These are phyloP conservation scores for Tolypocladium amazonense DNA, from an alignment of 2,329 filamentous ascomycete species.

Conservation along the genomic window DNA sequence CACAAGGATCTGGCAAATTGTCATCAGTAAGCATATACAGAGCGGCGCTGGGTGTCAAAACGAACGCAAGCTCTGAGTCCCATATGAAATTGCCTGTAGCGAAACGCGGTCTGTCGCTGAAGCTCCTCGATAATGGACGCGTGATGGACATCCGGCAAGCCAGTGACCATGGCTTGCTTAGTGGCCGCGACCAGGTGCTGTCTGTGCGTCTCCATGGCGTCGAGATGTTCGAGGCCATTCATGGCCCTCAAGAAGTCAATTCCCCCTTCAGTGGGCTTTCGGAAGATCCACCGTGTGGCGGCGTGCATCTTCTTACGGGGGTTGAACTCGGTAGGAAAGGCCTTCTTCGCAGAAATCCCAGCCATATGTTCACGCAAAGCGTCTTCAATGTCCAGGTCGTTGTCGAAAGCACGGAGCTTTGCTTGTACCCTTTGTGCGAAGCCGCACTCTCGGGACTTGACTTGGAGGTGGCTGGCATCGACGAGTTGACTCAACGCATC, in stretches of 20 bases:
- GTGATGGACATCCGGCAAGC: constrained; percentile 4
- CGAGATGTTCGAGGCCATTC: constrained; percentile 19
- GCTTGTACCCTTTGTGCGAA: constrained; percentile 20
- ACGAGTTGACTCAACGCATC: constrained; percentile 15
- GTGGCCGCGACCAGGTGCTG: constrained; percentile 15
- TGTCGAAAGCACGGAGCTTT: constrained; percentile 20
- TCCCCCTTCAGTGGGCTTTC: constrained; percentile 13
- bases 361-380: constrained; percentile 11
- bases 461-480: constrained; percentile 6
- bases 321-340: constrained; percentile 9
- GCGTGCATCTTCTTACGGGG: constrained; percentile 16
- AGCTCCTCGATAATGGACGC: constrained; percentile 17
- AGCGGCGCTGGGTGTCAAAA: neutral
- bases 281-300: constrained; percentile 16
- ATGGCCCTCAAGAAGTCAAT: constrained; percentile 15
- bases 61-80: constrained; percentile 22
- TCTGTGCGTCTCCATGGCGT: constrained; percentile 21
- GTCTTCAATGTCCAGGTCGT: constrained; percentile 9
- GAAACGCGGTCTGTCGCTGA: constrained; percentile 14
- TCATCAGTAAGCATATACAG: neutral
- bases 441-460: constrained; percentile 16
- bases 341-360: constrained; percentile 5
- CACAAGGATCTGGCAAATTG: constrained; percentile 15
- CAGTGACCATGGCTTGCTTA: constrained; percentile 6
- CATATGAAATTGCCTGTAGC: constrained; percentile 20